Percentiles rank a stretch among this genome's conserved stretches.
Evolutionary conservation across 495 filamentous ascomycete species (phyloP).

Genomic region (Penicillium cinerascens): DNA sequence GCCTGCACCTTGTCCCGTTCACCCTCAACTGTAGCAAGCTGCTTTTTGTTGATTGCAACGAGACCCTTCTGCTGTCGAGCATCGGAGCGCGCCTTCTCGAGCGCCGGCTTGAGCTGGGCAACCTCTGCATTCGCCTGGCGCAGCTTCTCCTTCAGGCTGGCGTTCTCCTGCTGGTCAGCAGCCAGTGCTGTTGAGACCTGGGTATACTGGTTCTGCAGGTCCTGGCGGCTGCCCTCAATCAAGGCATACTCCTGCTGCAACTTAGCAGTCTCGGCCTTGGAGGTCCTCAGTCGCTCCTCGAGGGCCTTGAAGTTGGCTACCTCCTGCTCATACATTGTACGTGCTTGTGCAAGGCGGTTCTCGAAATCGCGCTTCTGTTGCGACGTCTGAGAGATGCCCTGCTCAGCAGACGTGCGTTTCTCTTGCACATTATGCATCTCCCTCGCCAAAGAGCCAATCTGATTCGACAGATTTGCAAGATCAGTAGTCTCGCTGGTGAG

Average conservation of each 20-base stretch:
- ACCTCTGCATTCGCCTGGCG: constrained; percentile 77
- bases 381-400: constrained; percentile 70
- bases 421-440: constrained; percentile 90
- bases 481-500: constrained; percentile 85
- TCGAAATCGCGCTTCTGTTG: constrained; percentile 92
- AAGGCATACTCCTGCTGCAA: constrained; percentile 75
- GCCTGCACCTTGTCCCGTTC: constrained; percentile 80
- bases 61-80: constrained; percentile 92
- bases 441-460: constrained; percentile 81
- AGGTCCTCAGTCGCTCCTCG: constrained; percentile 73
- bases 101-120: constrained; percentile 72
- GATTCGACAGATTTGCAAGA: constrained; percentile 94
- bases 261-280: constrained; percentile 77
- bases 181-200: constrained; percentile 71
- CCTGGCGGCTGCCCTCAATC: constrained; percentile 76
- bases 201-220: constrained; percentile 79
- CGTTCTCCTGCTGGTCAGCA: constrained; percentile 85
- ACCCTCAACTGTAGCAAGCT: constrained; percentile 80
- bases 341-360: constrained; percentile 74
- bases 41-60: constrained; percentile 97
- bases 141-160: constrained; percentile 81
- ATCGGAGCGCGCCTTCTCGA: constrained; percentile 86
- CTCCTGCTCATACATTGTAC: constrained; percentile 88
- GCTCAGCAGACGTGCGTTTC: constrained; percentile 72
- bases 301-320: constrained; percentile 78